A percentile compares a stretch with the other conserved stretches of the same genome.
Evolutionary conservation across 495 filamentous ascomycete genomes (phyloP).

Genomic region (Penicilliopsis zonata): DNA sequence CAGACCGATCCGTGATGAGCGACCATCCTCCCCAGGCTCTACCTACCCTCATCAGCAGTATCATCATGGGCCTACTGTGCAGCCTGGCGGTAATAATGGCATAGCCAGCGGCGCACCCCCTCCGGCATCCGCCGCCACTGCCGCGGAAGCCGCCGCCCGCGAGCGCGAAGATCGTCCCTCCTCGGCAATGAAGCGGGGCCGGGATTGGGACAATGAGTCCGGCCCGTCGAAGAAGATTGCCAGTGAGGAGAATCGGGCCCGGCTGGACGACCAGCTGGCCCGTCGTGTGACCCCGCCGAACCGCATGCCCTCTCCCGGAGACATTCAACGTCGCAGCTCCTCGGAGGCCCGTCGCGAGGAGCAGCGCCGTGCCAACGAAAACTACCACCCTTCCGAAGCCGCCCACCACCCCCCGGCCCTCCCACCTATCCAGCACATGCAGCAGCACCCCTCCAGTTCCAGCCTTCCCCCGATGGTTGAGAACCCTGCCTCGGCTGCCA

Average conservation of each 20-base stretch:
- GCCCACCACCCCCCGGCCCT: conserved; percentile 74
- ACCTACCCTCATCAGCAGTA: conserved; percentile 70
- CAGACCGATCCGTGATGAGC: conserved; percentile 74
- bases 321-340: conserved; percentile 63
- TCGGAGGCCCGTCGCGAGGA: conserved; percentile 64
- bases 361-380: conserved; percentile 56
- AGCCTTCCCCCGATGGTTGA: conserved; percentile 45
- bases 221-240: conserved; percentile 67
- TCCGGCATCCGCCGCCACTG: conserved; percentile 58
- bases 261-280: conserved; percentile 70
- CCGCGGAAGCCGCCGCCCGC: conserved; percentile 64
- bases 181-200: conserved; percentile 68
- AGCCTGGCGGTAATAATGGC: conserved; percentile 53
- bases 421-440: conserved; percentile 61
- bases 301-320: conserved; percentile 48
- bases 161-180: conserved; percentile 75
- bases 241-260: conserved; percentile 75
- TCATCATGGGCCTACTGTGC: conserved; percentile 57
- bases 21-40: conserved; percentile 72
- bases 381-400: conserved; percentile 81
- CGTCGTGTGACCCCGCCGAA: conserved; percentile 60
- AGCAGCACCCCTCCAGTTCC: conserved; percentile 36
- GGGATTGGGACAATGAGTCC: conserved; percentile 79
- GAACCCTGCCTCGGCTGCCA: conserved; percentile 43
- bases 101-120: conserved; percentile 71